Base-by-base conservation (phyloP, 139 green algal genomes). In the Auxenochlorella pyrenoidosa region DNA sequence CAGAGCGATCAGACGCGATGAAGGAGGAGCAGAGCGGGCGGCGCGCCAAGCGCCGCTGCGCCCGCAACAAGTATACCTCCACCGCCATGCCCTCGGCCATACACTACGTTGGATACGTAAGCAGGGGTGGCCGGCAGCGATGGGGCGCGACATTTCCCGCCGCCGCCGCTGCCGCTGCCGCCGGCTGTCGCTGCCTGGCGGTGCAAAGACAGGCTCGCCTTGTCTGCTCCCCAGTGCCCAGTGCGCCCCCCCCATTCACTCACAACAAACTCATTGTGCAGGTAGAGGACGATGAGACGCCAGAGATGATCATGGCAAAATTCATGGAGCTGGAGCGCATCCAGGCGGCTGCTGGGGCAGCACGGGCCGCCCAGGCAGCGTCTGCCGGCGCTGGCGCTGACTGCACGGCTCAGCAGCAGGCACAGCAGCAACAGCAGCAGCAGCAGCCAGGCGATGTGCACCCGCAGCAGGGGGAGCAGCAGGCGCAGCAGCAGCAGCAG, bases 251-350 rank as follows among this genome's bases (percentile, higher is more conserved):
- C 30, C 24, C 5, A 18, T 22, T 26, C 21, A 3, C 19, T 51
- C 43, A 24, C 26, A 54, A 26, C 34, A 34, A 68, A 47, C 5
- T 51, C 28, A 12, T 16, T 19, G 13, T 38, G 47, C 60, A 88
- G 82, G 83, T 99, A 0, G 96, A 98, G 90, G 96, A 99, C 32
- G 94, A 98, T 18, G 96, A 99, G 87, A 98, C 96, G 21, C 96
- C 96, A 2, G 96, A 99, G 63, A 97, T 97, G 95, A 99, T 99
- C 84, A 98, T 98, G 96, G 92, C 93, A 24, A 99, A 99, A 84
- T 99, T 99, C 84, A 94, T 94, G 77, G 95, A 96, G 88, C 88
- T 99, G 80, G 96, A 98, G 59, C 84, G 86, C 40, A 95, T 99
- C 43, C 72, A 95, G 32, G 80, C 58, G 22, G 85, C 77, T 0